Evolutionary conservation across 306 rosid genomes (phyloP).

Genomic region (Chamaecrista fasciculata): DNA sequence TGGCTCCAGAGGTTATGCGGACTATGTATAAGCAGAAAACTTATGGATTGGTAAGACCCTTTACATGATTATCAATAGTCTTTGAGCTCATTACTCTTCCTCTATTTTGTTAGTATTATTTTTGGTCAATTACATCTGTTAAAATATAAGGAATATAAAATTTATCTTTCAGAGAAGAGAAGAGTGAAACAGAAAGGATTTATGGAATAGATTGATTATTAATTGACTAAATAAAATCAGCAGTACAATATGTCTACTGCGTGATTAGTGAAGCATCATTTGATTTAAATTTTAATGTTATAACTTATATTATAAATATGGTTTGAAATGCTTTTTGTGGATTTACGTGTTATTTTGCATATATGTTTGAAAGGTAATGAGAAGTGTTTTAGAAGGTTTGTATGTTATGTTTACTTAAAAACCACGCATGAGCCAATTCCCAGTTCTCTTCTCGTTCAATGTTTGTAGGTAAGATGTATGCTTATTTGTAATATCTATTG

Average conservation of each 20-base stretch:
- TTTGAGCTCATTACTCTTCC: background rate
- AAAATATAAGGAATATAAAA: background rate
- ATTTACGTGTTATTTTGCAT: background rate
- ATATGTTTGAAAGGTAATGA: background rate
- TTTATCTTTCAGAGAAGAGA: background rate
- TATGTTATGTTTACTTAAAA: background rate
- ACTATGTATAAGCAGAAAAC: slow-evolving; percentile 57
- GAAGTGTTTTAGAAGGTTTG: background rate
- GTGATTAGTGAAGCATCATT: background rate
- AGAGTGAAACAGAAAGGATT: background rate
- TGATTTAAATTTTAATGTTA: background rate
- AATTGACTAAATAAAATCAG: background rate
- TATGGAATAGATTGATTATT: background rate
- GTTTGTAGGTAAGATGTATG: background rate
- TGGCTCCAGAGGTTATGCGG: slow-evolving; percentile 96
- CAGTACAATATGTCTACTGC: background rate
- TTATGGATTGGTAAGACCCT: slow-evolving; percentile 78
- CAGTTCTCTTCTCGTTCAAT: background rate
- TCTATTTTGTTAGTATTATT: background rate
- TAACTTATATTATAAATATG: no score
- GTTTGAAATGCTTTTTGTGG: background rate
- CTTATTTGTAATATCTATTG: background rate
- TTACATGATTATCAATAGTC: background rate
- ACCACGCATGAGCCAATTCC: background rate
- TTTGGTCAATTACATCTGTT: slow-evolving; percentile 4